Evolutionary conservation across 768 basidiomycete species (phyloP), one percentile per base, ranked within the genome.

Genomic region (Panaeolus papilionaceus): DNA sequence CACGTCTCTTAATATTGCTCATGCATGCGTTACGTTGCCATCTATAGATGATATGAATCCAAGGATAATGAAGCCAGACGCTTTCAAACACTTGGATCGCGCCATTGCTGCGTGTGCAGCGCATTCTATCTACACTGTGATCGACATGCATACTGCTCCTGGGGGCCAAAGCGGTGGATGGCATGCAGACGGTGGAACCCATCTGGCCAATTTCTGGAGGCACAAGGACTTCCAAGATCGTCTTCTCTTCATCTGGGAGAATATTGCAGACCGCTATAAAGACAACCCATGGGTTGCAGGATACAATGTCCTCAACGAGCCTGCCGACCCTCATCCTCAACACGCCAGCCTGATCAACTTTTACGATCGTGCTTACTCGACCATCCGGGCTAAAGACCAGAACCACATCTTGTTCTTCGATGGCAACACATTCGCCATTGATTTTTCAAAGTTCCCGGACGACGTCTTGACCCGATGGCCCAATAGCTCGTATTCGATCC

Each of bases 221-320:
- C 91, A 94, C 81, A 92, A 88, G 71, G 92, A 94, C 75, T 92
- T 92, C 81, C 93, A 94, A 75, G 91, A 94, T 75, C 86, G 92
- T 0, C 78, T 87, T 2, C 77, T 93, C 51, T 89, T 89, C 88
- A 85, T 95, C 38, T 94, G 93, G 93, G 84, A 84, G 58, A 78
- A 90, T 70, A 81, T 94, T 18, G 92, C 94, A 0, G 80, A 79
- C 69, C 90, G 90, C 72, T 94, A 94, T 80, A 88, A 83, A 67
- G 84, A 82, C 51, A 92, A 95, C 73, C 80, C 85, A 66, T 94
- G 93, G 93, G 85, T 95, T 65, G 93, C 91, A 1, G 92, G 94
- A 18, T 95, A 92, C 78, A 95, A 95, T 77, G 88, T 89, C 10
- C 82, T 95, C 58, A 96, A 95, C 81, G 93, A 95, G 77, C 84